Base-by-base conservation (phyloP, 2,329 filamentous ascomycete species). In the Colletotrichum sp. region DNA sequence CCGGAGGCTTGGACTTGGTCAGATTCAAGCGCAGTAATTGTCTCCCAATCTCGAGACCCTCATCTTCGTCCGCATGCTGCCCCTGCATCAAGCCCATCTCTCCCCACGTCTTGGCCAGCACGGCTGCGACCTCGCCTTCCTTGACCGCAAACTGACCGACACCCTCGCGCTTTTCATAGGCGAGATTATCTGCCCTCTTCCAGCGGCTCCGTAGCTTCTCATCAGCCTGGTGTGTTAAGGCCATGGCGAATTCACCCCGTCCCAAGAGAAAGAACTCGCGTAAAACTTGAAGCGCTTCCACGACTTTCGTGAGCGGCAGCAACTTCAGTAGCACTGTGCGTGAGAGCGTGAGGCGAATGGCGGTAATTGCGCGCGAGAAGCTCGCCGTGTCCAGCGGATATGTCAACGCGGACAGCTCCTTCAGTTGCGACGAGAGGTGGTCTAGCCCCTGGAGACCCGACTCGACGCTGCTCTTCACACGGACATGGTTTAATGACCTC, bases 231-330 rank as follows among this genome's bases (percentile, higher is more conserved):
- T 94, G 91, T 2, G 98, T 95, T 30, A 99, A 86, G 0, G 94
- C 94, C 85, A 97, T 93, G 24, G 96, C 95, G 83, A 99, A 99
- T 83, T 99, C 97, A 69, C 96, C 96, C 39, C 95, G 91, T 1
- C 94, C 94, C 1, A 99, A 89, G 4, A 99, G 89, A 79, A 98
- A 95, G 85, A 98, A 98, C 72, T 97, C 93, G 64, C 96, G 91
- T 2, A 98, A 88, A 10, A 98, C 88, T 32, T 92, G 91, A 16
- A 99, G 87, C 66, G 95, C 92, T 78, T 97, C 94, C 8, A 95
- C 87, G 6, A 98, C 95, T 80, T 92, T 94, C 13, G 91, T 89
- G 8, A 96, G 87, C 0, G 97, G 97, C 5, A 99, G 85, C 0
- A 99, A 88, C 80, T 94, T 94, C 69, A 96, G 95, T 5, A 99